Base-by-base conservation (phyloP, 2,329 filamentous ascomycete genomes). In the Venturiaceae sp. region DNA sequence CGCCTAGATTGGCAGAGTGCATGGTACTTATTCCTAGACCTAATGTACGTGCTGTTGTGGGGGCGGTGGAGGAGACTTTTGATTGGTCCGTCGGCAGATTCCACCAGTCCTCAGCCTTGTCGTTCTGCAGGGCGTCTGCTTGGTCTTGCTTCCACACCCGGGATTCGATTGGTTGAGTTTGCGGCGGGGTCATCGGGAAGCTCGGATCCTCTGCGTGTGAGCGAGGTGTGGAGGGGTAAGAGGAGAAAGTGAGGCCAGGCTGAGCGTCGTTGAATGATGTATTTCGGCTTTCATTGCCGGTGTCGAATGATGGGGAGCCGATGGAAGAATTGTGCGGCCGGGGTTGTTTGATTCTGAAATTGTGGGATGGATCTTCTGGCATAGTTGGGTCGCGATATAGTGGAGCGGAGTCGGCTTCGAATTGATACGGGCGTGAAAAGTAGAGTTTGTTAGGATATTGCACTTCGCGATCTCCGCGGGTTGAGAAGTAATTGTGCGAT, bases 181-280 rank as follows among this genome's bases (percentile, higher is more conserved):
- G 57, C 23, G 32, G 63, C 23, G 62, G 58, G 41, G 58, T 62
- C 32, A 60, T 58, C 19, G 56, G 34, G 26, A 50, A 56, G 19
- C 34, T 39, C 28, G 55, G 53, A 13, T 63, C 47, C 41, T 67
- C 33, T 53, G 30, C 19, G 32, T 53, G 30, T 11, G 32, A 34
- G 14, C 32, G 30, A 53, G 34, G 34, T 53, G 52, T 34, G 30
- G 52, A 34, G 52, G 52, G 52, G 52, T 34, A 28, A 14, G 34
- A 53, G 13, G 52, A 53, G 19, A 34, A 34, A 28, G 34, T 53
- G 21, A 34, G 52, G 23, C n/a, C 52, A 53, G 52, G 52, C 52
- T 53, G 52, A 53, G 52, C 14, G 8, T 36, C 52, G 21, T 13
- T 11, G 28, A 53, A 37, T 32, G 30, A 36, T 34, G 52, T 32